Evolutionary conservation across 176 grass and related monocot species (phyloP).

Genomic region (Carex kokanica): DNA sequence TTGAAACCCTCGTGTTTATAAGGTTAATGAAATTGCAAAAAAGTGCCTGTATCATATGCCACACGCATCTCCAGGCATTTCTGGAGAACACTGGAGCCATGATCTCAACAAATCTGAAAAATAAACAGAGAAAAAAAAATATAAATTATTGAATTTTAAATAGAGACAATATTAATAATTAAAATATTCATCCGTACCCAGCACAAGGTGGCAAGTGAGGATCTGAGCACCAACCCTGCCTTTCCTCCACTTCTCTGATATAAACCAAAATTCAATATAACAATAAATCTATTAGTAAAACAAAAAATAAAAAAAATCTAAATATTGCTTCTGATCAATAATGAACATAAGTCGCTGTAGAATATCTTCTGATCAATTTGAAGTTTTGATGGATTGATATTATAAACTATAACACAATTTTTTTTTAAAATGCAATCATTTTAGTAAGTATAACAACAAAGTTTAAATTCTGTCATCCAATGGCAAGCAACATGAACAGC

Average conservation of each 20-base stretch:
- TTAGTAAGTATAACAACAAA: no score
- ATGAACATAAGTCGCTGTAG: background rate
- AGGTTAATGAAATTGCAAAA: background rate
- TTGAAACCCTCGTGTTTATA: no score
- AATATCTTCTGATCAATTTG: no score
- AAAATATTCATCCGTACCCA: slow-evolving; percentile 26
- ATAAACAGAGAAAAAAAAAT: background rate
- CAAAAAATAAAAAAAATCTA: no score
- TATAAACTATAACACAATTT: no score
- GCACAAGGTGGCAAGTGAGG: slow-evolving; percentile 69
- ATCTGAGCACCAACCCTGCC: slow-evolving; percentile 57
- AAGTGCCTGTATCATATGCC: slow-evolving; percentile 79
- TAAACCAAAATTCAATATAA: background rate
- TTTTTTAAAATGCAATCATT: no score
- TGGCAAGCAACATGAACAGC: no score
- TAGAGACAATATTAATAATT: background rate
- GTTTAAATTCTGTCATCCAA: no score
- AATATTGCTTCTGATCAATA: background rate
- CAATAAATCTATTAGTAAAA: background rate
- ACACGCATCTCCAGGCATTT: slow-evolving; percentile 69
- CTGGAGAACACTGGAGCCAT: slow-evolving; percentile 79
- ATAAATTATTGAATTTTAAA: background rate
- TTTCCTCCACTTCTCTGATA: slow-evolving; percentile 41
- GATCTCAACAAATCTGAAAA: slow-evolving; percentile 69
- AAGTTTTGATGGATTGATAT: no score